Base-by-base conservation (phyloP, 768 basidiomycete genomes). In the Imleria badia region DNA sequence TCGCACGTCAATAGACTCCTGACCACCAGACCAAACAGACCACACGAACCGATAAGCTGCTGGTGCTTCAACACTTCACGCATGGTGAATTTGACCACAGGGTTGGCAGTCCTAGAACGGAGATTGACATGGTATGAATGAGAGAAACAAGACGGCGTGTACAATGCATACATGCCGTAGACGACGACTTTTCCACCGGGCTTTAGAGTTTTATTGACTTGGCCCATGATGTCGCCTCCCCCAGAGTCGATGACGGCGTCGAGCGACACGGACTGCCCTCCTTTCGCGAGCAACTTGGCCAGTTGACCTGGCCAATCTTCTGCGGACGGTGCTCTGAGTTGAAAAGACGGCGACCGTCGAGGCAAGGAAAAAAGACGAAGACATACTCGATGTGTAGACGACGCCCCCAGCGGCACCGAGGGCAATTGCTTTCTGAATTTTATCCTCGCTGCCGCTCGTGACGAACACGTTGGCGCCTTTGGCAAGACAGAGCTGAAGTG, bases 401-500 rank as follows among this genome's bases (percentile, higher is more conserved):
- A 83, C 83, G 1, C 91, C 91, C n/a, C 82, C 91, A 58, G 78
- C 81, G 0, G 89, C 91, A 12, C 92, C 92, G 11, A 92, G 73
- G 15, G 70, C 69, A 19, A 82, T 66, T 0, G 91, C 91, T 51
- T 78, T 82, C 45, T 73, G 68, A 44, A 94, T 83, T 74, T 94
- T 94, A 10, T 82, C 81, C 26, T 78, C 74, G 42, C 70, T 82
- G 10, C 88, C 81, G 56, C 87, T 90, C 5, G 92, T 89, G 22
- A 93, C 89, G 67, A 85, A 94, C n/a, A 93, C 89, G 33, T 80
- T 80, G 1, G 89, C 87, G 29, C 91, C 88, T 50, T 78, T 79
- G 0, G 88, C 90, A 5, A 91, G 62, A 65, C 84, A 88, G 10
- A 93, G 69, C 67, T 94, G 91, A 55, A 93, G 70, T 0, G 87